phyloP scores from a whole-genome alignment of 2,329 filamentous ascomycete species.

The Botrytis elliptica region DNA sequence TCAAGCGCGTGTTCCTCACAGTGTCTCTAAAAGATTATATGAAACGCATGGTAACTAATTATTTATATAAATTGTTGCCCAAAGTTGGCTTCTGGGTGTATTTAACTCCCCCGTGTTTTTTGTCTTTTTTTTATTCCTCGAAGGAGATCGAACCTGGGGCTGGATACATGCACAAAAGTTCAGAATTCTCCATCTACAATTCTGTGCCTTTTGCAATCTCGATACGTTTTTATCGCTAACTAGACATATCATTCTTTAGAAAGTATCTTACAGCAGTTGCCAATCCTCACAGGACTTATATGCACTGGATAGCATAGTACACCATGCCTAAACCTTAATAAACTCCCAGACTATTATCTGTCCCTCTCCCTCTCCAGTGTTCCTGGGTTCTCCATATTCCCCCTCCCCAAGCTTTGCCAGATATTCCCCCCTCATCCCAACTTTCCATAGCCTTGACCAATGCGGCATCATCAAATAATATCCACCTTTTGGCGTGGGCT shows the following conservation, averaged over 20 bases:
- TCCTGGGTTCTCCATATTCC: not conserved
- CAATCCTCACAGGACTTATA: not conserved
- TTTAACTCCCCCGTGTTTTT: not conserved
- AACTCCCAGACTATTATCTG: constrained; percentile 13
- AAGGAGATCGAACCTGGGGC: not conserved
- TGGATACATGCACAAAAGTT: not conserved
- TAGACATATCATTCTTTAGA: not conserved
- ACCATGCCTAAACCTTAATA: not conserved
- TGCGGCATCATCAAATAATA: constrained; percentile 6
- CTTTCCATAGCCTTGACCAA: not conserved
- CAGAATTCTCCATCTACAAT: not conserved
- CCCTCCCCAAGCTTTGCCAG: constrained; percentile 7
- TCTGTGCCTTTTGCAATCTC: not conserved
- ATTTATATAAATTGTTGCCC: not conserved
- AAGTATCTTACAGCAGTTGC: not conserved
- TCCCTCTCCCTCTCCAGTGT: not conserved
- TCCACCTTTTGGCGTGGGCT: not conserved
- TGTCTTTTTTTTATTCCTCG: fast-evolving
- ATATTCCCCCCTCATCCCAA: not conserved
- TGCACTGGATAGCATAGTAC: not conserved
- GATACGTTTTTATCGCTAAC: not conserved
- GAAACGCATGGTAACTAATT: not conserved
- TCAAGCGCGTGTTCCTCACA: not conserved
- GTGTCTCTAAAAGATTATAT: too few relatives aligned
- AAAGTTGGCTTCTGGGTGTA: not conserved